Evolutionary conservation across 176 grass and related monocot species (phyloP), one percentile per base, ranked within the genome.

Genomic region (Typha latifolia): DNA sequence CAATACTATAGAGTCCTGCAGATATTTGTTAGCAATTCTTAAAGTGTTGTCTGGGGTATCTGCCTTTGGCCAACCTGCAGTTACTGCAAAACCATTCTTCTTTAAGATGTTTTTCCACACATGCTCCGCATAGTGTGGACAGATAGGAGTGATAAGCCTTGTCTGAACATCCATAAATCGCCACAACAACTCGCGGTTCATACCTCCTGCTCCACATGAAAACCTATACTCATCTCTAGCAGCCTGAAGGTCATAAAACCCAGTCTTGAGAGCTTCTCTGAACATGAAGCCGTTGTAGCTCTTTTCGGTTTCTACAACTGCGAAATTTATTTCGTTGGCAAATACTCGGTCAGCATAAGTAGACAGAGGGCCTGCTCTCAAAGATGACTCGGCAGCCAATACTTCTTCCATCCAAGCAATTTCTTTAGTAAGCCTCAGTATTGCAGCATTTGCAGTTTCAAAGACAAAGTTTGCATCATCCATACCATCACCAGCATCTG

Each of bases 401-500:
- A 91, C 70, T 48, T 96, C 84, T 77, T 96, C 82, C 91, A 96
- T 96, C 91, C 87, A 96, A 62, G 79, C 48, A 68, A 90, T 70
- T 82, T 91, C 87, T 64, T 96, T 91, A 37, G 84, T 90, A 50
- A 91, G 78, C 77, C 84, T 87, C 77, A 85, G 64, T 59, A 90
- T 79, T 72, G 91, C 87, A 74, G 84, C 76, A 76, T 90, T 96
- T 70, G 84, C 81, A 14, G 91, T 96, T 62, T 96, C 91, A 70
- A 76, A 83, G 21, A 87, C 87, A 76, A 90, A 96, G 75, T 96
- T 96, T 62, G 91, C 87, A 73, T 90, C 91, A 69, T 96, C 82
- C 91, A 96, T 85, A 69, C 87, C 79, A 57, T 91, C 91, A 2
- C 91, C 91, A 66, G 91, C 84, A 78, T 95, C 91, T 74, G 91